Conservation (phyloP, 2,329 filamentous ascomycete genomes). For the Diplodia seriata region DNA sequence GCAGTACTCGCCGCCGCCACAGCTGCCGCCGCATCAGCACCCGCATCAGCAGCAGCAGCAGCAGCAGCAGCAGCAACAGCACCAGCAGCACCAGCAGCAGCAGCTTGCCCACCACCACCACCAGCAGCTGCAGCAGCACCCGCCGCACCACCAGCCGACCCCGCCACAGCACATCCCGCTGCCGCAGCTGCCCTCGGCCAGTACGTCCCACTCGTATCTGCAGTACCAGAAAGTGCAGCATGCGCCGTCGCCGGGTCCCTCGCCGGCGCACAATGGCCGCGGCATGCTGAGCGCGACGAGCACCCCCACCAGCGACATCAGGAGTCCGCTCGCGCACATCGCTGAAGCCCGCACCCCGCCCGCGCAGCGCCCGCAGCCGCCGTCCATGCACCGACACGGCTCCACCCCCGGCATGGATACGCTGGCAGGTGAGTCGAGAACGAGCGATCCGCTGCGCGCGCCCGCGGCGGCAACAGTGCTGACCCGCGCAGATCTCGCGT, state of each 20-base stretch:
- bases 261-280: constrained; percentile 29
- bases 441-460: constrained; percentile 1
- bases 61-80: constrained; percentile 9
- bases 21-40: constrained; percentile 18
- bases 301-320: constrained; percentile 32
- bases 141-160: neutral
- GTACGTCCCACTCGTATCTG: constrained; percentile 18
- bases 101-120: constrained; percentile 12
- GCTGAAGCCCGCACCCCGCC: constrained; percentile 33
- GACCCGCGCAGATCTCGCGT: constrained; percentile 50
- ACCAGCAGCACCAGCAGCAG: neutral
- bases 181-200: constrained; percentile 10
- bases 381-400: constrained; percentile 46
- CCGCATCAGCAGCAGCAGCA: neutral
- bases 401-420: constrained; percentile 58
- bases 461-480: constrained; percentile 12
- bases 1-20: constrained; percentile 41
- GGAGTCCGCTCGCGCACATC: constrained; percentile 34
- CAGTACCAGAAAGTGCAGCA: constrained; percentile 24
- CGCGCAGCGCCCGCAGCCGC: constrained; percentile 43
- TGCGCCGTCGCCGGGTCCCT: constrained; percentile 21
- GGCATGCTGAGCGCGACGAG: constrained; percentile 31
- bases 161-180: constrained; percentile 22
- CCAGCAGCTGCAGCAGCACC: constrained; percentile 10
- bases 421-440: constrained; percentile 50